A percentile compares a stretch with the other conserved stretches of the same genome.
Evolutionary conservation across 352 stramenopile genomes (phyloP).

Genomic region (Phytophthora citricola): DNA sequence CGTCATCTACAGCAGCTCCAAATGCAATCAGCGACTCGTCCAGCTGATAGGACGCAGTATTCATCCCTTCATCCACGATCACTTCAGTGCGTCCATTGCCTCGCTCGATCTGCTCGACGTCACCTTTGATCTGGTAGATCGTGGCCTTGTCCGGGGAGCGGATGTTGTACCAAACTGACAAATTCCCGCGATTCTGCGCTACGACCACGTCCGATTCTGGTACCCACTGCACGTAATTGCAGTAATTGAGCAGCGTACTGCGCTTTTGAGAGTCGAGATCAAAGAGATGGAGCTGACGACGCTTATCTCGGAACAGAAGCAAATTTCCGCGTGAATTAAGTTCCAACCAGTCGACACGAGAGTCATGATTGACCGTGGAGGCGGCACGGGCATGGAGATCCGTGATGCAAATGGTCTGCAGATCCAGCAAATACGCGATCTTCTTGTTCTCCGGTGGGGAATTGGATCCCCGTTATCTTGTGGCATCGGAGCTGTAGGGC

Average conservation of each 20-base stretch:
- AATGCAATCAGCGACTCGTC: conserved; percentile 96
- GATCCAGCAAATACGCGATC: conserved; percentile 93
- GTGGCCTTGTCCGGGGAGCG: conserved; percentile 93
- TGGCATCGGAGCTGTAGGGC: conserved; percentile 37
- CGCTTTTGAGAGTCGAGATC: conserved; percentile 89
- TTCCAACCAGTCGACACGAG: conserved; percentile 94
- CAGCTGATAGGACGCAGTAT: conserved; percentile 92
- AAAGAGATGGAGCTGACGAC: conserved; percentile 92
- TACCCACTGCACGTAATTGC: conserved; percentile 97
- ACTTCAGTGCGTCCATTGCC: conserved; percentile 94
- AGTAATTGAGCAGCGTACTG: conserved; percentile 93
- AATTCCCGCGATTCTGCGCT: conserved; percentile 90
- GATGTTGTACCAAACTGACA: conserved; percentile 98
- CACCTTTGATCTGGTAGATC: conserved; percentile 95
- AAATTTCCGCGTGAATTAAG: conserved; percentile 92
- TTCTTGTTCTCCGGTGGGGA: conserved; percentile 90
- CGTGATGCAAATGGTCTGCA: conserved; percentile 93
- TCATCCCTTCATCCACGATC: conserved; percentile 95
- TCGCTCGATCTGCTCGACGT: conserved; percentile 95
- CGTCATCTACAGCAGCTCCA: conserved; percentile 93
- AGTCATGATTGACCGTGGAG: conserved; percentile 93
- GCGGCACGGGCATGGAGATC: conserved; percentile 80
- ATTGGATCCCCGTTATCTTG: conserved; percentile 33
- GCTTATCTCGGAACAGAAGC: conserved; percentile 94
- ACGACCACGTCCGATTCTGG: conserved; percentile 96